Evolutionary conservation across 1,284 basidiomycete genomes (phyloP).

Genomic region (Malassezia dermatis): DNA sequence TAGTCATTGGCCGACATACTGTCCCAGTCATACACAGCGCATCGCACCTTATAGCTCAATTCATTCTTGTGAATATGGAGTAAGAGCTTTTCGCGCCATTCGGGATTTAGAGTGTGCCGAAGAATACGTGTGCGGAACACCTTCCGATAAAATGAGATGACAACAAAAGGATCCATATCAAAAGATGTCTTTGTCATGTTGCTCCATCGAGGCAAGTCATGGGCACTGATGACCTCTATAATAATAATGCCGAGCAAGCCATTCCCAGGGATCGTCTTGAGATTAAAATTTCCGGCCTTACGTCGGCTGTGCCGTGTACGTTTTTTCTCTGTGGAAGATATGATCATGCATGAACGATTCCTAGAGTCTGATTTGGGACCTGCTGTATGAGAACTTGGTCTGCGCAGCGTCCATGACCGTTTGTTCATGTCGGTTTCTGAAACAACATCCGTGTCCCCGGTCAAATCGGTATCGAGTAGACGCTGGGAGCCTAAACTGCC

Average conservation of each 20-base stretch:
- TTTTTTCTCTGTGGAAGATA: neutral
- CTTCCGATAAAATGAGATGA: slow-evolving; percentile 91
- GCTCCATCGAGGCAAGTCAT: slow-evolving; percentile 71
- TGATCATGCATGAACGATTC: neutral
- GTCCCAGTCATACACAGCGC: slow-evolving; percentile 45
- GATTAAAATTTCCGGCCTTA: slow-evolving; percentile 35
- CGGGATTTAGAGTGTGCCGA: slow-evolving; percentile 60
- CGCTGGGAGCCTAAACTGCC: neutral
- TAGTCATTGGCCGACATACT: slow-evolving; percentile 41
- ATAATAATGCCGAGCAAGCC: slow-evolving; percentile 90
- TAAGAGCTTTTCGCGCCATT: slow-evolving; percentile 88
- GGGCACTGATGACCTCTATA: slow-evolving; percentile 62
- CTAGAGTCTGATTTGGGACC: neutral
- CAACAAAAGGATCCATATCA: slow-evolving; percentile 97
- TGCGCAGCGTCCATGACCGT: neutral
- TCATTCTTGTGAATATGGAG: slow-evolving; percentile 90
- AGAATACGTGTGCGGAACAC: slow-evolving; percentile 74
- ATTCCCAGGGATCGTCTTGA: slow-evolving; percentile 55
- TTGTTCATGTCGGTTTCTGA: neutral
- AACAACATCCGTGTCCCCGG: neutral
- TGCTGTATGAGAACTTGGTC: neutral
- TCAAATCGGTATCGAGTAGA: neutral
- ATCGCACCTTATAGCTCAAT: slow-evolving; percentile 49
- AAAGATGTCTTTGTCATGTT: slow-evolving; percentile 61
- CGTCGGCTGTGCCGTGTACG: neutral